Percentiles rank a stretch among this genome's conserved stretches.
phyloP scores from a whole-genome alignment of 768 basidiomycete species.

The Gymnopilus junonius region DNA sequence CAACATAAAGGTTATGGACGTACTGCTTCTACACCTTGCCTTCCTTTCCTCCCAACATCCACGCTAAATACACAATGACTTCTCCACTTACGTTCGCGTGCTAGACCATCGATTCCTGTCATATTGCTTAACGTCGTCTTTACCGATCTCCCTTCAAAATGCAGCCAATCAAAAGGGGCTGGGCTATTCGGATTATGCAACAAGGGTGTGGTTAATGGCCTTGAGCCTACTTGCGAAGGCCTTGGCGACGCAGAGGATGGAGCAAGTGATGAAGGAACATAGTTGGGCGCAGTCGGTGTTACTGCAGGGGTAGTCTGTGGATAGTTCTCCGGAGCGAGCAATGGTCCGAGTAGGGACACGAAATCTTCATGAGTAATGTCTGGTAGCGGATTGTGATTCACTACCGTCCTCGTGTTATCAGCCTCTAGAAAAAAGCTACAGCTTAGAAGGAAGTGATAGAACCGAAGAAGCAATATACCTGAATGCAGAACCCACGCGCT shows the following conservation, averaged over 20 bases:
- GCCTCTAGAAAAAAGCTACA: constrained; percentile 45
- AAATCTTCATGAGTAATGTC: constrained; percentile 90
- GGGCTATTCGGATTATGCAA: constrained; percentile 58
- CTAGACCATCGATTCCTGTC: constrained; percentile 78
- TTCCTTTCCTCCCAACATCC: constrained; percentile 73
- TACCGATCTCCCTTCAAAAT: constrained; percentile 81
- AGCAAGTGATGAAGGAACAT: constrained; percentile 38
- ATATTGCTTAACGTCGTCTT: constrained; percentile 83
- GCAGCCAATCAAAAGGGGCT: constrained; percentile 86
- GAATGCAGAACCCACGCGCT: constrained; percentile 83
- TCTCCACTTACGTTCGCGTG: constrained; percentile 84
- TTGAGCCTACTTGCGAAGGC: constrained; percentile 34
- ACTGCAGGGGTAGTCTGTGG: constrained; percentile 36
- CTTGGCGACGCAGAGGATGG: constrained; percentile 37
- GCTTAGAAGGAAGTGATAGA: not conserved
- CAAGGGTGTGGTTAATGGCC: constrained; percentile 33
- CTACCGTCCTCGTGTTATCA: constrained; percentile 65
- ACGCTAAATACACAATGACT: constrained; percentile 82
- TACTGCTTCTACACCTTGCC: constrained; percentile 82
- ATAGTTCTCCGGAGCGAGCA: constrained; percentile 84
- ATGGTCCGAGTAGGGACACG: constrained; percentile 76
- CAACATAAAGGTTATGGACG: constrained; percentile 30
- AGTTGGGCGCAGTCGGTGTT: constrained; percentile 31
- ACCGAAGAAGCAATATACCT: constrained; percentile 40
- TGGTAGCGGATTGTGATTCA: constrained; percentile 88